Evolutionary conservation across 495 filamentous ascomycete species (phyloP), one percentile per base, ranked within the genome.

Genomic region (Hypoxylon subgilvum): DNA sequence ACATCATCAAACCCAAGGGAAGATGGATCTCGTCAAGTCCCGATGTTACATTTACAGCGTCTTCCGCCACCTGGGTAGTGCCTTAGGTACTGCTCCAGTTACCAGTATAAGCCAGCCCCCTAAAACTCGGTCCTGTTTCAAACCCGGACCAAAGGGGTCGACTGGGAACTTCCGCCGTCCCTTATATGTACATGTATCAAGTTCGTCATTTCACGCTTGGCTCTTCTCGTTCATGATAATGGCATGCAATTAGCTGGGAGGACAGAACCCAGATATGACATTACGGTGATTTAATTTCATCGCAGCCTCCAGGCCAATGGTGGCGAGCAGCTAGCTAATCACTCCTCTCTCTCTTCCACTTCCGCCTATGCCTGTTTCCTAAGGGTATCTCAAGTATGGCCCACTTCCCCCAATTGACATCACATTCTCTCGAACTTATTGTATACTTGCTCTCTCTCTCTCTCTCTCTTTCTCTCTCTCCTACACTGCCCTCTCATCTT

Each of bases 381-480:
- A 54, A 64, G 61, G 61, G 61, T 64, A 64, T 64, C 61, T 64
- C 43, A 59, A 64, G 54, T 64, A 58, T 59, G 50, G 40, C 61
- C 54, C 36, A 42, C 53, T 14, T 12, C 31, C 31, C 31, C 52
- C 49, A 14, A 59, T 47, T 43, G 28, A 32, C 63, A 54, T 62
- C 58, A 36, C 60, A 61, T 64, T 63, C 63, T 66, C 45, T 57
- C 40, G 22, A 40, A 17, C 22, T 53, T 54, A 50, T 57, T 52
- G 4, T 55, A 12, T 21, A 50, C 52, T 14, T 40, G 61, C 49
- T 57, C 50, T 46, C 57, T 27, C 36, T 53, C 12, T 6, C 32
- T 31, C 46, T 42, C 39, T 45, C 31, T 22, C 38, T 42, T 32
- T 44, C 14, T 32, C 27, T 28, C 38, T 32, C 25, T n/a, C 12